Evolutionary conservation across 257 asterid species (phyloP), one percentile per base, ranked within the genome.

Genomic region (Cruciata laevipes): DNA sequence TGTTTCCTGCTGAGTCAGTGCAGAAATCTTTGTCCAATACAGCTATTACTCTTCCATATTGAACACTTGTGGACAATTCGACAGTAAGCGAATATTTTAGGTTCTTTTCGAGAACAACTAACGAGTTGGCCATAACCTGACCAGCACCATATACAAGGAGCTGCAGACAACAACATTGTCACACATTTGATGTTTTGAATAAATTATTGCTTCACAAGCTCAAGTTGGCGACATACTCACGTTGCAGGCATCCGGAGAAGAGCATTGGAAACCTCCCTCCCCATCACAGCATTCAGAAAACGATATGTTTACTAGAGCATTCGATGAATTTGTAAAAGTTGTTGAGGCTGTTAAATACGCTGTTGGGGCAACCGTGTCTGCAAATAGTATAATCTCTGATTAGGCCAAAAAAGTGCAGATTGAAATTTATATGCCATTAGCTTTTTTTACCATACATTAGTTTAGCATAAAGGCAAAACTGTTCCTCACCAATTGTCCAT

Each of bases 111-210:
- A 90, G 59, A 31, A 84, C 64, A 0, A 35, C 73, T 31, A 93
- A 80, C 33, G 95, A 82, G 57, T 73, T 75, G 18, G 96, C 97
- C 69, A 83, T 38, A 68, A 93, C 86, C 62, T 85, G 81, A 10
- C 96, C 99, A 65, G 84, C 75, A 58, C 99, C 99, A 37, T 93
- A 90, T 40, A 93, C 96, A 60, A 88, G 87, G 78, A 90, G 95
- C 99, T 93, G 94, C 61, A 51, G 56, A 63, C 55, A 65, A 44
- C 59, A 47, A 13, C 17, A 14, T 47, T 47, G 55, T 47, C 55
- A 47, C 53, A 47, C 16, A 27, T 42, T 31, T 65, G 24, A 7
- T 4, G 18, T 35, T 17, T 47, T 73, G 58, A 67, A 51, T 31
- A 47, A 31, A 59, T 24, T n/a, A 7, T 49, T 66, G 10, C 21